These are phyloP conservation scores for Metarhizium robertsii DNA, from an alignment of 2,329 filamentous ascomycete species.

Conservation along the genomic window DNA sequence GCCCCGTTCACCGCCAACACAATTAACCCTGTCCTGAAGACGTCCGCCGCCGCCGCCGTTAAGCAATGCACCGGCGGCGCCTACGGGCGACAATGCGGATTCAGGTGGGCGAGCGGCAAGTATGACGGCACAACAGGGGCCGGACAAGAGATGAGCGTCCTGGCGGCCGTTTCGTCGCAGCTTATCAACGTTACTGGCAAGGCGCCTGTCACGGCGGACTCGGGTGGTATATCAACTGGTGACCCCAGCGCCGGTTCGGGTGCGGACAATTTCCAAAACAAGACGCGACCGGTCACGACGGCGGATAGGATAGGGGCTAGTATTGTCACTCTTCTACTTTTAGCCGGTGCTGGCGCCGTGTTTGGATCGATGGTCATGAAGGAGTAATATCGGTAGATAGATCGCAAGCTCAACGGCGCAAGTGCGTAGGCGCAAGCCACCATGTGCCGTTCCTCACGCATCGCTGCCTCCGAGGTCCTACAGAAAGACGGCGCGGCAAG, in stretches of 20 bases:
- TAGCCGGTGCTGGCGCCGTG: slow-evolving; percentile 28
- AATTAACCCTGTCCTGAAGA: slow-evolving; percentile 41
- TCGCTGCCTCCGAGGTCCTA: too few species aligned
- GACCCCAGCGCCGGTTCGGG: slow-evolving; percentile 32
- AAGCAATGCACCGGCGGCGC: slow-evolving; percentile 44
- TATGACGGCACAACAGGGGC: slow-evolving; percentile 48
- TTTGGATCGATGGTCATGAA: slow-evolving; percentile 38
- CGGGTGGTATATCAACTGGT: slow-evolving; percentile 16
- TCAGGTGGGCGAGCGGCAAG: slow-evolving; percentile 39
- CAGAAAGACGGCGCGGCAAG: too few species aligned
- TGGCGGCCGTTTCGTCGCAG: slow-evolving; percentile 46
- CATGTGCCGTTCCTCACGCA: too few species aligned
- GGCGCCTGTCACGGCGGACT: too few species aligned
- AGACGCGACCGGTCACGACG: slow-evolving; percentile 28
- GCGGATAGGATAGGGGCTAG: slow-evolving; percentile 38
- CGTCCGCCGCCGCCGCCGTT: slow-evolving; percentile 44
- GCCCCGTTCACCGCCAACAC: slow-evolving; percentile 41
- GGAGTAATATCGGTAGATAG: too few species aligned
- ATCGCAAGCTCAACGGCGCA: too few species aligned
- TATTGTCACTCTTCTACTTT: slow-evolving; percentile 35
- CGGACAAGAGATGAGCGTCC: slow-evolving; percentile 50
- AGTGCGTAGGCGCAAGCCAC: too few species aligned
- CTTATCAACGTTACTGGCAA: slow-evolving; percentile 32
- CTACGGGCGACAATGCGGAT: slow-evolving; percentile 40
- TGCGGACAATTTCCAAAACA: slow-evolving; percentile 23